Evolutionary conservation across 2,329 filamentous ascomycete species (phyloP), one percentile per base, ranked within the genome.

Genomic region (Lachnellula arida): DNA sequence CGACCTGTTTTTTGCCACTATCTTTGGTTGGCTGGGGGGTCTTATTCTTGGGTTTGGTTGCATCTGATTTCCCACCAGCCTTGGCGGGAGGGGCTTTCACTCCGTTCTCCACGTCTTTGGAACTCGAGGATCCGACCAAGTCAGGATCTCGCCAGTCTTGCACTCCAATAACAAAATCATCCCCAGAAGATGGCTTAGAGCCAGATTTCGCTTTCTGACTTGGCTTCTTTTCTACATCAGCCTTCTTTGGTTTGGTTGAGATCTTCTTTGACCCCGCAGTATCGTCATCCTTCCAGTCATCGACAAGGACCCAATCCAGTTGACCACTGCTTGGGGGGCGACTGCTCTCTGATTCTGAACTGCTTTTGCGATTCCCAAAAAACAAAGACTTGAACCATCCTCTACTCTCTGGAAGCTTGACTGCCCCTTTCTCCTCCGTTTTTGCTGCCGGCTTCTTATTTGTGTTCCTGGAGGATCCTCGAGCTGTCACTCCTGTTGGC

Each of bases 71-170:
- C 32, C 62, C 66, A 19, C 58, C 63, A 22, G 63, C 57, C 17
- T 68, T 63, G 11, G 53, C 54, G 37, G 61, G 64, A 12, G 53
- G 15, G 49, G 19, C 54, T 48, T 60, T 68, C 57, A 22, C 49
- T 59, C 34, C 63, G 55, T 73, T 75, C 57, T 68, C 64, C 22
- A 67, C 60, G 49, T 66, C 63, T 40, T 67, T 67, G 40, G 51
- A 51, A 14, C 60, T 62, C 14, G 59, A 43, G 5, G 62, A 48
- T n/a, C 58, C 78, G 22, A 90, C 76, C 17, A 91, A 74, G 68
- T 91, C 88, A 5, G 88, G 87, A 69, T 94, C 89, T 62, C 89
- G 81, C 89, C 89, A 93, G 68, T 94, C 89, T 62, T 94, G 88
- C 12, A 91, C 84, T n/a, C 89, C 89, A 65, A 93, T 92, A 46